Percentiles rank a stretch among this genome's conserved stretches.
Evolutionary conservation across 768 basidiomycete genomes (phyloP).

Genomic region (Harrya chromipes): DNA sequence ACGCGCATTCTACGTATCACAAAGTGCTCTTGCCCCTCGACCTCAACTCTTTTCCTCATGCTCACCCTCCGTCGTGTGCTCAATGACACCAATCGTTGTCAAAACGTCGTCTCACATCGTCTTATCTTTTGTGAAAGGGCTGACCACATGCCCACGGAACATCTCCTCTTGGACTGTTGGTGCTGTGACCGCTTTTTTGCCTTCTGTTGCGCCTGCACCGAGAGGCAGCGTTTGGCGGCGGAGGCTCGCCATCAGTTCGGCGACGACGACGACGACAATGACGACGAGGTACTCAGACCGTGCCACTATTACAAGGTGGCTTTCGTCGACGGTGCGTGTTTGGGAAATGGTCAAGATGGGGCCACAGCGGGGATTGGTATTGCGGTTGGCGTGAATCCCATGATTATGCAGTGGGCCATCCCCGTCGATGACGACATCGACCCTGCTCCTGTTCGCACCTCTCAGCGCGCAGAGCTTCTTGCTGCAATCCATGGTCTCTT

Average conservation of each 20-base stretch:
- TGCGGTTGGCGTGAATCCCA: conserved; percentile 16
- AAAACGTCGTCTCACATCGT: conserved; percentile 14
- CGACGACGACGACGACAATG: neutral
- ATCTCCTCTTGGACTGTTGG: conserved; percentile 10
- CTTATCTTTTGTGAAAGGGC: conserved; percentile 13
- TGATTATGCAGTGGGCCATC: conserved; percentile 22
- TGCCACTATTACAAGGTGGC: conserved; percentile 31
- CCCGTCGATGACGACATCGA: conserved; percentile 26
- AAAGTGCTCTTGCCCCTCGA: neutral
- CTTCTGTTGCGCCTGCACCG: conserved; percentile 12
- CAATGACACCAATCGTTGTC: neutral
- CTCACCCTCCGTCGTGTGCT: conserved; percentile 8
- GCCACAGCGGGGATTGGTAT: conserved; percentile 33
- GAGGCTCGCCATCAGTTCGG: neutral
- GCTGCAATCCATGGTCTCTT: conserved; percentile 29
- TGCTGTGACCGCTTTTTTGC: conserved; percentile 14
- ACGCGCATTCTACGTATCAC: too few species aligned
- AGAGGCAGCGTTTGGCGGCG: neutral
- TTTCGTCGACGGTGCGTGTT: conserved; percentile 37
- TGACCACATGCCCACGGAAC: neutral
- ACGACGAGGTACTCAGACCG: neutral
- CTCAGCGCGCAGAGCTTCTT: conserved; percentile 35
- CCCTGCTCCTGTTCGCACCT: conserved; percentile 20
- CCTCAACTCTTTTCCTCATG: conserved; percentile 9
- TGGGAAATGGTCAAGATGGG: conserved; percentile 21